These are phyloP conservation scores for Plantago elongata DNA, from an alignment of 257 asterid species.

Conservation along the genomic window DNA sequence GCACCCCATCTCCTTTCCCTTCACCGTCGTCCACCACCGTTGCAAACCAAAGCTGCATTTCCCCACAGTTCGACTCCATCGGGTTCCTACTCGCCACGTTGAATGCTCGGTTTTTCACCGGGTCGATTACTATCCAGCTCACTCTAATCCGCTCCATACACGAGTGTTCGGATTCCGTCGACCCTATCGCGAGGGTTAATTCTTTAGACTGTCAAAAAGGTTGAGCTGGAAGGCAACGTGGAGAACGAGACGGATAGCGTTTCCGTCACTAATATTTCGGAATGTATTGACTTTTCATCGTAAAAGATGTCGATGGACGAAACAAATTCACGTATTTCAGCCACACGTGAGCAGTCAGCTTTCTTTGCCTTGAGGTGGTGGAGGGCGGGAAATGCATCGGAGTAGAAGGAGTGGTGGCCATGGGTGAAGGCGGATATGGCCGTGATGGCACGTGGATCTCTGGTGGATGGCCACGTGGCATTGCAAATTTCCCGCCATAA, in stretches of 20 bases:
- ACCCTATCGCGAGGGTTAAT: slow-evolving; percentile 35
- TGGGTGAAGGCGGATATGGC: slow-evolving; percentile 44
- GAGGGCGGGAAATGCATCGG: slow-evolving; percentile 55
- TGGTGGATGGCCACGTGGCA: slow-evolving; percentile 70
- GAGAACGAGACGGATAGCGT: slow-evolving; percentile 55
- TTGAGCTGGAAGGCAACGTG: slow-evolving; percentile 53
- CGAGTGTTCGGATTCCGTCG: slow-evolving; percentile 32
- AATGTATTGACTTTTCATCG: slow-evolving; percentile 36
- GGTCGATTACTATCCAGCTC: slow-evolving; percentile 76
- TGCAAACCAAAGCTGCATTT: slow-evolving; percentile 40
- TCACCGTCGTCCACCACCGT: slow-evolving; percentile 36
- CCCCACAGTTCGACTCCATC: slow-evolving; percentile 53
- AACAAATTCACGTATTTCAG: slow-evolving; percentile 25
- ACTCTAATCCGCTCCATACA: slow-evolving; percentile 36
- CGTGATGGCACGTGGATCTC: slow-evolving; percentile 31
- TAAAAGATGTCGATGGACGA: slow-evolving; percentile 68
- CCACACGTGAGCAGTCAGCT: neutral
- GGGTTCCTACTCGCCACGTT: slow-evolving; percentile 57
- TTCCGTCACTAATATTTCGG: slow-evolving; percentile 25
- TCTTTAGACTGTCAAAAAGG: slow-evolving; percentile 38
- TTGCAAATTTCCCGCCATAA: slow-evolving; percentile 61
- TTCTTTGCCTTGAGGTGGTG: neutral
- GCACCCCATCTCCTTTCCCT: slow-evolving; percentile 31
- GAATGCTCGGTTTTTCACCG: slow-evolving; percentile 41
- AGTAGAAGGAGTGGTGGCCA: slow-evolving; percentile 68